Percentiles rank a stretch among this genome's conserved stretches.
Evolutionary conservation across 148 eudicot species (phyloP).

Genomic region (Fallopia convolvulus): DNA sequence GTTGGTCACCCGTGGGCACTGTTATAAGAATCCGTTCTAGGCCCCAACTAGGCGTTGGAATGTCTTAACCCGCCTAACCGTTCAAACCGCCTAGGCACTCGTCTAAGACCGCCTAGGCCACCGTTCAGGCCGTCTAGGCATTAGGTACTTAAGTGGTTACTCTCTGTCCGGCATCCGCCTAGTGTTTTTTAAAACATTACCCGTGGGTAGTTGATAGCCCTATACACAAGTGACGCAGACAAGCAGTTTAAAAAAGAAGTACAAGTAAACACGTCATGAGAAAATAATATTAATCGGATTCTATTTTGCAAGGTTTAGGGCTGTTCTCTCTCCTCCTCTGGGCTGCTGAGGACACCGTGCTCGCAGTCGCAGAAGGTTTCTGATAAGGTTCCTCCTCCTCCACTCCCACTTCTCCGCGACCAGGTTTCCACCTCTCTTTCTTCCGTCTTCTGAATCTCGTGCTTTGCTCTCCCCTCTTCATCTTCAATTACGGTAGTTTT

Average conservation of each 20-base stretch:
- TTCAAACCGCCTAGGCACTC: too few relatives aligned
- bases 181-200: too few relatives aligned
- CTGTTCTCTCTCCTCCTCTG: constrained; percentile 6
- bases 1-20: too few relatives aligned
- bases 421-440: constrained; percentile 11
- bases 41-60: too few relatives aligned
- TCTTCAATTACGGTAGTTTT: constrained; percentile 7
- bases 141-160: too few relatives aligned
- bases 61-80: too few relatives aligned
- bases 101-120: too few relatives aligned
- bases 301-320: constrained; percentile 9
- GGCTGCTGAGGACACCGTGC: constrained; percentile 9
- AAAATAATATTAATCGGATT: neutral
- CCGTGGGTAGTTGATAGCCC: too few relatives aligned
- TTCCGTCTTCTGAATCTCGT: neutral
- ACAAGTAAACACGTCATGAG: neutral
- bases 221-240: neutral
- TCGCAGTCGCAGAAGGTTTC: constrained; percentile 6
- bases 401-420: neutral
- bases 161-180: too few relatives aligned
- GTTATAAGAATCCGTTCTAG: too few relatives aligned
- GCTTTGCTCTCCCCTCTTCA: neutral
- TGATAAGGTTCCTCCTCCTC: constrained; percentile 15
- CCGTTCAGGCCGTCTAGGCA: too few relatives aligned
- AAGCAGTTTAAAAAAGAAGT: neutral